A percentile compares a stretch with the other conserved stretches of the same genome.
Conservation (phyloP, 1,284 basidiomycete genomes). For the Cryptococcus sp. region DNA sequence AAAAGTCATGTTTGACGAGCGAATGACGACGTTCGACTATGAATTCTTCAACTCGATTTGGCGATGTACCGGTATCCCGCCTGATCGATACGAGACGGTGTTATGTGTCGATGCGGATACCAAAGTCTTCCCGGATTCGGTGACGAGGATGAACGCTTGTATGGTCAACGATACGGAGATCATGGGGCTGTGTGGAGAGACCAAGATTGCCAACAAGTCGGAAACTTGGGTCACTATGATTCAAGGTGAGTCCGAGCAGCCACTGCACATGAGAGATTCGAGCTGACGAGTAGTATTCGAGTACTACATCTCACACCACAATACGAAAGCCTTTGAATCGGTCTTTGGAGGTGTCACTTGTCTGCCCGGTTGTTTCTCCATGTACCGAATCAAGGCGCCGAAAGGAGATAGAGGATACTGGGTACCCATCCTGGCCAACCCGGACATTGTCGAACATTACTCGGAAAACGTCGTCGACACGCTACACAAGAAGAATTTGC, state of each 20-base stretch:
- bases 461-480: constrained; percentile 97
- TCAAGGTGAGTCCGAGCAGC: constrained; percentile 62
- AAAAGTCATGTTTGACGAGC: constrained; percentile 98
- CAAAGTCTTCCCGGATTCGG: constrained; percentile 90
- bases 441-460: constrained; percentile 95
- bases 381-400: constrained; percentile 98
- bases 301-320: constrained; percentile 98
- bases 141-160: constrained; percentile 85
- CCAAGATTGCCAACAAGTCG: constrained; percentile 97
- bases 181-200: constrained; percentile 99
- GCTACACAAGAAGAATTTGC: constrained; percentile 97
- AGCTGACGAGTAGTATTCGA: constrained; percentile 70
- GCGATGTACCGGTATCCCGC: constrained; percentile 88
- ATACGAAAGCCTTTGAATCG: constrained; percentile 98
- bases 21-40: constrained; percentile 99
- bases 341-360: constrained; percentile 99
- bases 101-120: constrained; percentile 99
- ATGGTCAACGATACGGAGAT: constrained; percentile 95
- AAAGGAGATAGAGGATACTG: constrained; percentile 88
- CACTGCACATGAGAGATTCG: constrained; percentile 8
- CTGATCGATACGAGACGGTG: constrained; percentile 92
- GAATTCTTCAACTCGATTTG: constrained; percentile 98
- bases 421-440: constrained; percentile 96
- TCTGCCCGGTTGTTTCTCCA: constrained; percentile 97
- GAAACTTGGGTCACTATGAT: constrained; percentile 94